phyloP scores from a whole-genome alignment of 2,329 filamentous ascomycete genomes.

The Colletotrichum paranaense region DNA sequence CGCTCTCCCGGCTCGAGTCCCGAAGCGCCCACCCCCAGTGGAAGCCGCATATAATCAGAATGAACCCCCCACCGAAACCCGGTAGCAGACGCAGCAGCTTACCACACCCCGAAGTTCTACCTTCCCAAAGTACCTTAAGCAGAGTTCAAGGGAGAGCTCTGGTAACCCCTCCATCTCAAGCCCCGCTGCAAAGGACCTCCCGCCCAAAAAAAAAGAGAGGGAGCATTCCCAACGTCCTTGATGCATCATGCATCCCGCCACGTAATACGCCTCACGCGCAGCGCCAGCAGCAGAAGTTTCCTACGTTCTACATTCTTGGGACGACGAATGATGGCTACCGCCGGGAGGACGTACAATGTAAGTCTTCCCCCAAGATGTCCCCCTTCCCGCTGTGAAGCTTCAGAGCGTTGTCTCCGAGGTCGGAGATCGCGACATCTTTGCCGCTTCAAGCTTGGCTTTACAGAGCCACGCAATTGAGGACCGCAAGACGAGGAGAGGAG shows the following conservation, averaged over 20 bases:
- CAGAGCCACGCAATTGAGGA: neutral
- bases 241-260: constrained; percentile 36
- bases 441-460: neutral
- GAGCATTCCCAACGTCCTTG: constrained; percentile 1
- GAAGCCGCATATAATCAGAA: constrained; percentile 8
- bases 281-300: no score
- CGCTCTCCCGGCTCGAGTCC: constrained; percentile 1
- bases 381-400: neutral
- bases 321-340: constrained; percentile 26
- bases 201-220: neutral
- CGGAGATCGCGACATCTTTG: neutral
- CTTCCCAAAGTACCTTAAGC: neutral
- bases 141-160: neutral
- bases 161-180: neutral
- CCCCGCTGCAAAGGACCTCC: neutral
- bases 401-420: constrained; percentile 10
- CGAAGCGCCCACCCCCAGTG: neutral
- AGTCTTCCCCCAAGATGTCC: neutral
- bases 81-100: neutral
- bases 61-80: constrained; percentile 3
- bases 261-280: constrained; percentile 18
- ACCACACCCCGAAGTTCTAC: neutral
- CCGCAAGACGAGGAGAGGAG: neutral
- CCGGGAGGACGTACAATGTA: constrained; percentile 33
- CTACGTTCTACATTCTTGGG: constrained; percentile 5